A percentile compares a stretch with the other conserved stretches of the same genome.
Conservation (phyloP, 2,329 filamentous ascomycete genomes). For the Claviceps sp. region DNA sequence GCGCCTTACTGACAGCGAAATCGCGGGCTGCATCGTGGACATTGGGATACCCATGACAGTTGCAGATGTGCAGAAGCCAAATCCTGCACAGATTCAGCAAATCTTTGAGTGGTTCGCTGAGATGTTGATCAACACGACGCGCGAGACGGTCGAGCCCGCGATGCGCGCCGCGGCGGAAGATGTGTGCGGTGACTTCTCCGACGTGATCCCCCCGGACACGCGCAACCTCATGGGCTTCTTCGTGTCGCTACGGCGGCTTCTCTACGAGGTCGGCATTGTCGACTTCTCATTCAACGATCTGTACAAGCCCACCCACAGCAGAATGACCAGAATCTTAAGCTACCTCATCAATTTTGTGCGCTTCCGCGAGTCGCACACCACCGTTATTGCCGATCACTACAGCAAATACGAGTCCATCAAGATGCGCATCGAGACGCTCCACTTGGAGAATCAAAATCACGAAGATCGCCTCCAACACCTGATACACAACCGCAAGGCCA, state of each 20-base stretch:
- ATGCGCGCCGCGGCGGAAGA: conserved; percentile 90
- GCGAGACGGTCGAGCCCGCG: conserved; percentile 84
- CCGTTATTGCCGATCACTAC: conserved; percentile 83
- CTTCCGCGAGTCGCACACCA: conserved; percentile 85
- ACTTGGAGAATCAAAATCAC: conserved; percentile 76
- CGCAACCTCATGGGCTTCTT: conserved; percentile 96
- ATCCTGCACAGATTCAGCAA: conserved; percentile 87
- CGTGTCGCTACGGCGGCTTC: conserved; percentile 62
- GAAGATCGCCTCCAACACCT: conserved; percentile 69
- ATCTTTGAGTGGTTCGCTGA: conserved; percentile 98
- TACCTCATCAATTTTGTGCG: conserved; percentile 98
- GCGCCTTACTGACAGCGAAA: conserved; percentile 57
- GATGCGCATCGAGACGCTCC: conserved; percentile 72
- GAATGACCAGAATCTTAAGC: conserved; percentile 88
- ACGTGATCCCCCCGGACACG: conserved; percentile 77
- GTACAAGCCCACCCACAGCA: conserved; percentile 78
- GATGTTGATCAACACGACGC: conserved; percentile 82
- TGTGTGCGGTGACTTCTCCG: conserved; percentile 68
- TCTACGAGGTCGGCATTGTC: conserved; percentile 78
- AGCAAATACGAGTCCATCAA: conserved; percentile 83
- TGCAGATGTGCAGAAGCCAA: conserved; percentile 83
- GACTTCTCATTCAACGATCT: conserved; percentile 92
- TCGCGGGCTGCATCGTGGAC: conserved; percentile 92
- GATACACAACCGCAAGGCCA: conserved; percentile 62
- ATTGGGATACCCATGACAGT: conserved; percentile 84